Conservation (phyloP, 2,329 filamentous ascomycete species). For the Didymella lethalis region DNA sequence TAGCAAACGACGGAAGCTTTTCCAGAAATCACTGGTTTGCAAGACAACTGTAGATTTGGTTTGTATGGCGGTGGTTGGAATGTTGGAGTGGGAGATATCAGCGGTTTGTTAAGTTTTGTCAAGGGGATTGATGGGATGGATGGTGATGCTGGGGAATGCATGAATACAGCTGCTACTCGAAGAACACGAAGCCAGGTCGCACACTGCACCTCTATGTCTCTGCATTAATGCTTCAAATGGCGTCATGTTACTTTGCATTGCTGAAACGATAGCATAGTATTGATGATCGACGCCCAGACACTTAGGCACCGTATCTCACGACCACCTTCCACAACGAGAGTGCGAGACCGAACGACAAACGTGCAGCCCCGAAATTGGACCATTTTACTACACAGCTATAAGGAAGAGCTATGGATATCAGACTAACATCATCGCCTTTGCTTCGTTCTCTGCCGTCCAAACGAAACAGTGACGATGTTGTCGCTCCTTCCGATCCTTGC, state of each 20-base stretch:
- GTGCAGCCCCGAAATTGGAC: neutral
- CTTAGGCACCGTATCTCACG: neutral
- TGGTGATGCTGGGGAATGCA: no score
- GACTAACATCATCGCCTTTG: no score
- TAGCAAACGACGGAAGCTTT: no score
- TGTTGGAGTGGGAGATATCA: no score
- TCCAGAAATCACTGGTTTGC: no score
- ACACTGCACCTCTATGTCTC: neutral
- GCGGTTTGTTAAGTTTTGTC: no score
- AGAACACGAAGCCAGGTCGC: no score
- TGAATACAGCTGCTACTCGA: no score
- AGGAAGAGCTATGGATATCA: neutral
- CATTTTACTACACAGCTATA: neutral
- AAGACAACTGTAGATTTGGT: no score
- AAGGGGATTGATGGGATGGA: no score
- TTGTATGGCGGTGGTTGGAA: no score
- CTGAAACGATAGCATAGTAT: neutral
- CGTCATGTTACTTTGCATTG: neutral
- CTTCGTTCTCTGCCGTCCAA: neutral
- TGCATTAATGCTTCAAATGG: neutral
- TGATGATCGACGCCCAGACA: neutral
- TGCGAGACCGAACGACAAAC: neutral
- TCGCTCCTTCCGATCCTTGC: neutral
- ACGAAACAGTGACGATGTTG: neutral
- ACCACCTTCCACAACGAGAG: conserved; percentile 1